Base-by-base conservation (phyloP, 2,329 filamentous ascomycete genomes). In the Alternaria triticina region DNA sequence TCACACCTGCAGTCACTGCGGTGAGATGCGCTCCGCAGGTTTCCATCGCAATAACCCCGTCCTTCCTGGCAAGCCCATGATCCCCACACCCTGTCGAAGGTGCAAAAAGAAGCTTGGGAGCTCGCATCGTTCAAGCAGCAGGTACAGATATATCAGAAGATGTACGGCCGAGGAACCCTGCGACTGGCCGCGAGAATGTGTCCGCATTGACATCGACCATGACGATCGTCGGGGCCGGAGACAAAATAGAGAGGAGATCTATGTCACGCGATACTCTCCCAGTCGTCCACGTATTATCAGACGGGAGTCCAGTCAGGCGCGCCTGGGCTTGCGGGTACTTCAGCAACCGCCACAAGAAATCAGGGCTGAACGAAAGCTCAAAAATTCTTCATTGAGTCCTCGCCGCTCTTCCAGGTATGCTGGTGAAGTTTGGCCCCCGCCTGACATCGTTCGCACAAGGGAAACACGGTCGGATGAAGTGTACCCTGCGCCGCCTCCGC, bases 11-110 rank as follows among this genome's bases (percentile, higher is more conserved):
- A 76, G 71, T 27, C 62, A 74, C 17, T 81, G 79, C 47, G 73
- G 74, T 11, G 62, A 67, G 15, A 71, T 77, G 66, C 75, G 79
- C 13, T 81, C 78, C 22, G 65, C 68, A 43, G 70, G 73, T 51
- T 81, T 72, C 44, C 79, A 81, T 61, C 74, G 76, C 33, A 66
- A 72, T 6, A 69, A 80, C 59, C 79, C 79, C 5, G 70, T 80
- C n/a, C 54, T 78, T 15, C 78, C 77, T 30, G 74, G 74, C 11
- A 69, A 76, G 22, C 67, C 74, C 5, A 49, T 74, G 12, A 58
- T 74, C 2, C 58, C 64, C 9, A 66, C 65, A 8, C 58, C 71
- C 15, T 81, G 79, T 40, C 69, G 76, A 25, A 70, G 72, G 25
- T 81, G 79, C 64, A 69, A 68, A 56, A 77, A 72, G 70, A 73